Base-by-base conservation (phyloP, 768 basidiomycete genomes). In the Coprinopsis sp. region DNA sequence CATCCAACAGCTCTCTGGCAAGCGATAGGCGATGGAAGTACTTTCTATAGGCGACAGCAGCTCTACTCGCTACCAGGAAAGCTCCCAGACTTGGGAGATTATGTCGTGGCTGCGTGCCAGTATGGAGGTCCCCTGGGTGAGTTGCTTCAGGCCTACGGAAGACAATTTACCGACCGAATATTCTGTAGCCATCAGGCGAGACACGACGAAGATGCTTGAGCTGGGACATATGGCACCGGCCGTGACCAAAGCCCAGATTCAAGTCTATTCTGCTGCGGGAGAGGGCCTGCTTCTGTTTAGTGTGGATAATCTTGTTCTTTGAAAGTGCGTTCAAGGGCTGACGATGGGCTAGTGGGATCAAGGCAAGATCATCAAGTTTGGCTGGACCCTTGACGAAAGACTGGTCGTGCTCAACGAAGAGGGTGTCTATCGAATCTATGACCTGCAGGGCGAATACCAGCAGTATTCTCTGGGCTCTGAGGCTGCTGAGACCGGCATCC, bases 331-430 rank as follows among this genome's bases (percentile, higher is more conserved):
- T 41, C 25, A 24, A 36, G 36, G 49, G 27, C 54, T 44, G 28
- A 47, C 36, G 28, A 48, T 53, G 56, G 43, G 54, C 54, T 42
- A 95, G 91, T 98, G 94, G 94, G 93, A 95, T 49, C 84, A 91
- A 58, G 79, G 81, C 45, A 86, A 78, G 56, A 83, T 96, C 33
- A 67, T 92, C 43, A 77, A 80, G 34, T 87, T 91, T 54, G 90
- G 90, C 18, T 91, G 89, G 89, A 87, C 87, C 0, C 59, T 66
- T n/a, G 82, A 89, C 56, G 91, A 94, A 60, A 75, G 81, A 30
- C 73, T 99, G 28, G 80, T 84, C 0, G 78, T 97, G 12, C 66
- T 98, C 30, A 90, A 93, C 58, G 92, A 95, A 64, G 93, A 97
- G 56, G 94, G 95, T 21, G 75, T 78, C 5, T 99, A 96, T 65